phyloP scores from a whole-genome alignment of 2,329 filamentous ascomycete genomes.

The Talaromyces pinophilus region DNA sequence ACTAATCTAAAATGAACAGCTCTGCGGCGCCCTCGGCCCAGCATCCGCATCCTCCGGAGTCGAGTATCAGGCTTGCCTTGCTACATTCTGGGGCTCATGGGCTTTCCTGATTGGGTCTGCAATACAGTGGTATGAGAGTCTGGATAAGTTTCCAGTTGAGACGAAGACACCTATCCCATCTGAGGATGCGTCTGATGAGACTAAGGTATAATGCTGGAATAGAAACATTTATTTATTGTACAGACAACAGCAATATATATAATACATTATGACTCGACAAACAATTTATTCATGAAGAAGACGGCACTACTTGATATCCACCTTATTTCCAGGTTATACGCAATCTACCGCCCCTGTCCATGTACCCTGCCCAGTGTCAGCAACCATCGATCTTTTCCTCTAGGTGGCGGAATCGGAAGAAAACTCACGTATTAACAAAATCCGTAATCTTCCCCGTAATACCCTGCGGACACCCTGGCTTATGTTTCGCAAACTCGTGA shows the following conservation, averaged over 20 bases:
- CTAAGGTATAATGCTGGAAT: not conserved
- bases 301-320: too few species aligned
- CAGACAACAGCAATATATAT: not conserved
- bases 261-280: not conserved
- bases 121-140: constrained; percentile 53
- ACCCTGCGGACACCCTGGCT: constrained; percentile 20
- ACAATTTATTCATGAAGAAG: not conserved
- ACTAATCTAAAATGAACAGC: constrained; percentile 23
- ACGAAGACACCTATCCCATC: not conserved
- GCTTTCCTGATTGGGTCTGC: constrained; percentile 49
- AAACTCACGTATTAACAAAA: constrained; percentile 13
- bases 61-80: constrained; percentile 52
- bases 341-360: constrained; percentile 17
- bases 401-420: too few species aligned
- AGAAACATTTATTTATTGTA: not conserved
- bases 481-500: constrained; percentile 23
- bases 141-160: constrained; percentile 52
- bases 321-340: not conserved
- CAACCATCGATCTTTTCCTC: not conserved
- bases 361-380: not conserved
- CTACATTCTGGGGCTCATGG: constrained; percentile 47
- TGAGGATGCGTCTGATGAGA: not conserved
- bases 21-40: constrained; percentile 60
- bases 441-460: constrained; percentile 12
- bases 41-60: constrained; percentile 45